Percentiles rank a stretch among this genome's conserved stretches.
phyloP scores from a whole-genome alignment of 2,329 filamentous ascomycete genomes.

The Pseudogymnoascus sp. region DNA sequence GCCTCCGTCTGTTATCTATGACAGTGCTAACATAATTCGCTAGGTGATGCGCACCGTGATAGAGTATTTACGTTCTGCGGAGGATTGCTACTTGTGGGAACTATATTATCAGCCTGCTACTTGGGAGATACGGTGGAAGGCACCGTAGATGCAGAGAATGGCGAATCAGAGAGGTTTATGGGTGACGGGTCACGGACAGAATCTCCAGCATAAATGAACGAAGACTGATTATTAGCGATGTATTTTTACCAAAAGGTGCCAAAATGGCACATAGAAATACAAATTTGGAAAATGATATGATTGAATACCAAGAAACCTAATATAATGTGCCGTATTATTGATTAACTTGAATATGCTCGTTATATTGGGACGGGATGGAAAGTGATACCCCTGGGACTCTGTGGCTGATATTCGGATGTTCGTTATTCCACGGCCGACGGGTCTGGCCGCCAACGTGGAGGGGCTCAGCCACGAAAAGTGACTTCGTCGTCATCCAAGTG shows the following conservation, averaged over 20 bases:
- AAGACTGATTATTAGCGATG: not conserved
- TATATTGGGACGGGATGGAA: not conserved
- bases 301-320: not conserved
- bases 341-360: not conserved
- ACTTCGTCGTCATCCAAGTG: conserved; percentile 2
- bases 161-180: not conserved
- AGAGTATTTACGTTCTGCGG: conserved; percentile 9
- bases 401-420: not conserved
- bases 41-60: conserved; percentile 1
- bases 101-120: conserved; percentile 5
- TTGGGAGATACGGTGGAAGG: not conserved
- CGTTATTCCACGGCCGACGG: not conserved
- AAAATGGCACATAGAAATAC: not conserved
- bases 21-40: conserved; percentile 1
- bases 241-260: not conserved
- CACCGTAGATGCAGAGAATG: too few relatives aligned
- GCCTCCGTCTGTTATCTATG: not conserved
- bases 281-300: not conserved
- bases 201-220: not conserved
- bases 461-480: conserved; percentile 5
- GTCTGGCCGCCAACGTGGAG: not conserved
- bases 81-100: not conserved
- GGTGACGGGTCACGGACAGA: not conserved
- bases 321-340: not conserved
- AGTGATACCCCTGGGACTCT: not conserved